Base-by-base conservation (phyloP, 305 asterid genomes). In the Plantago coronopus region DNA sequence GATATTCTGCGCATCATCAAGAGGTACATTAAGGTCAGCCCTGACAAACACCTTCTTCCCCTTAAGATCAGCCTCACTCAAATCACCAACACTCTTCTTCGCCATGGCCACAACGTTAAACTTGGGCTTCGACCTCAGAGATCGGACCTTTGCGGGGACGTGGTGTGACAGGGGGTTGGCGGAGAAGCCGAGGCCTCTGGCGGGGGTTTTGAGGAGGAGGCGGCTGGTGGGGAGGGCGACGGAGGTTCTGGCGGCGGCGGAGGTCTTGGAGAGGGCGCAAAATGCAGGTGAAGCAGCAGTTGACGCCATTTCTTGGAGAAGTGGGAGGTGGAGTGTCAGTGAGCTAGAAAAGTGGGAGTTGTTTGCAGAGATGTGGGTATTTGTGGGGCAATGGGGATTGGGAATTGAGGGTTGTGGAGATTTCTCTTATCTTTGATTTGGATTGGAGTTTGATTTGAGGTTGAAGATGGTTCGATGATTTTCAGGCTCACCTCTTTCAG, bases 21-120 rank as follows among this genome's bases (percentile, higher is more conserved):
- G 85, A n/a, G 96, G 94, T 63, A 87, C 96, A 70, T 87, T 87
- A 74, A 87, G 77, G 72, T 87, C 89, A 19, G 87, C 96, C 73
- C 94, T 75, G 2, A 87, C 83, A 48, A 87, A 83, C 23, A 87
- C 94, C 60, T 61, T 87, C 67, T 84, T 85, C 19, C 96, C 96
- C 83, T 88, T 83, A 63, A 88, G 83, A 0, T 88, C 95, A 0
- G 83, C 70, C 0, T 73, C 79, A 1, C 68, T 55, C 53, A 88
- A 83, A 75, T 81, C 91, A 7, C 89, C 96, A 4, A 88, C 95
- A 73, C 96, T 85, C 81, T 78, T 88, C 78, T 85, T 88, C 7
- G 80, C 84, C 88, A 78, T 83, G 70, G 87, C 68, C 21, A 74
- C 73, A 51, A 76, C 82, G 16, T 77, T 81, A 56, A 83, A 72